Percentiles rank a stretch among this genome's conserved stretches.
Evolutionary conservation across 148 eudicot species (phyloP).

Genomic region (Tetragonia tetragonoides): DNA sequence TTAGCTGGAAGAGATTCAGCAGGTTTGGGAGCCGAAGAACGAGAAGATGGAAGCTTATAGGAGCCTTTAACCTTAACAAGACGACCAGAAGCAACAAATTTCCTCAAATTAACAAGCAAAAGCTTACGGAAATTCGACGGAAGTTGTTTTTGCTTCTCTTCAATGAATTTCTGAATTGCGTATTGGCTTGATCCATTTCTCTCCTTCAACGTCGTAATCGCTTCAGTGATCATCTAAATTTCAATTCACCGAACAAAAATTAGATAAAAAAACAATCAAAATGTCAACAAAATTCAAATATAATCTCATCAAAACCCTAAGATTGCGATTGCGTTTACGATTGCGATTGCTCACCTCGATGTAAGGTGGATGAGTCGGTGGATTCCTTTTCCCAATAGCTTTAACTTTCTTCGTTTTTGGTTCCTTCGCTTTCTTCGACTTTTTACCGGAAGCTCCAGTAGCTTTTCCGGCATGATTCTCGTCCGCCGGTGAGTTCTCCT

Average conservation of each 20-base stretch:
- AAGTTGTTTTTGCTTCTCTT: conserved; percentile 55
- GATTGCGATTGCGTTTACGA: too few species aligned
- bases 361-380: conserved; percentile 54
- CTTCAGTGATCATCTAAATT: conserved; percentile 48
- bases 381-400: conserved; percentile 27
- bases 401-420: conserved; percentile 33
- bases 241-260: not conserved
- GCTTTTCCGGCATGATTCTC: conserved; percentile 22
- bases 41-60: conserved; percentile 41
- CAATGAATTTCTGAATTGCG: conserved; percentile 56
- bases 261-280: conserved; percentile 4
- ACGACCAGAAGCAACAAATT: conserved; percentile 37
- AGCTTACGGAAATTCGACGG: conserved; percentile 57
- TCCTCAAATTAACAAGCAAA: conserved; percentile 36
- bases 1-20: too few species aligned
- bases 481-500: conserved; percentile 24
- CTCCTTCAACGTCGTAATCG: conserved; percentile 59
- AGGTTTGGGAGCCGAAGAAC: conserved; percentile 13
- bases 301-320: not conserved
- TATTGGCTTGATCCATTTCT: conserved; percentile 60
- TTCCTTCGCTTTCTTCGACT: conserved; percentile 34
- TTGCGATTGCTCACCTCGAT: conserved; percentile 32
- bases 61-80: conserved; percentile 49
- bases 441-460: conserved; percentile 1
- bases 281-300: not conserved